Evolutionary conservation across 345 rosid genomes (phyloP), one percentile per base, ranked within the genome.

Genomic region (Citrus medica): DNA sequence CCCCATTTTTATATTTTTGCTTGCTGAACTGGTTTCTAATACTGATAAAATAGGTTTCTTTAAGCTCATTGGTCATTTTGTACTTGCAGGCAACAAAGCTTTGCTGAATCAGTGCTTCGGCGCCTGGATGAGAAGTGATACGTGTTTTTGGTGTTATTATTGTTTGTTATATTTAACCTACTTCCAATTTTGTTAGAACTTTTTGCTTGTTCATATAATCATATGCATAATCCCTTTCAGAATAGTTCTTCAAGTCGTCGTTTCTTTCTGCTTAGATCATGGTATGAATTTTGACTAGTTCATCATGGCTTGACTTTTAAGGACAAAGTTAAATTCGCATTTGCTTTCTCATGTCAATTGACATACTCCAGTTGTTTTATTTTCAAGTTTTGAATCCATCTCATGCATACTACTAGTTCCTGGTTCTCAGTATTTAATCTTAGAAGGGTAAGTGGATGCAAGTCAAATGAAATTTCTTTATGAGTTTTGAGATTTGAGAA

Each of bases 51-150:
- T 66, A 9, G 8, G 16, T 63, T 33, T 77, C 33, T 69, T 46
- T 4, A 66, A 72, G 61, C 73, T 70, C 69, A 48, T 76, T 55
- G 65, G 46, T 68, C 51, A 30, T 46, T 70, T 79, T 61, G 46
- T 27, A 63, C 78, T 80, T 73, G 82, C 95, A 96, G 99, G 92
- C 99, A 96, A 80, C 93, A 90, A 82, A 89, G 88, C 85, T 96
- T 96, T 74, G 97, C 97, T 1, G 99, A 94, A 84, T 87, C 90
- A 1, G 91, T 96, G 76, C 88, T 94, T 78, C 93, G 71, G 69
- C 85, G 92, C 70, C 80, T 92, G 81, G 95, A 94, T 80, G 97
- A 92, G 82, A 86, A 89, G 82, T 93, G 91, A 92, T 14, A 1
- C 60, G 30, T 62, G 67, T 9, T 32, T 60, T 51, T 77, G 53